Base-by-base conservation (phyloP, 352 stramenopile genomes). In the Phytopythium kandeliae region DNA sequence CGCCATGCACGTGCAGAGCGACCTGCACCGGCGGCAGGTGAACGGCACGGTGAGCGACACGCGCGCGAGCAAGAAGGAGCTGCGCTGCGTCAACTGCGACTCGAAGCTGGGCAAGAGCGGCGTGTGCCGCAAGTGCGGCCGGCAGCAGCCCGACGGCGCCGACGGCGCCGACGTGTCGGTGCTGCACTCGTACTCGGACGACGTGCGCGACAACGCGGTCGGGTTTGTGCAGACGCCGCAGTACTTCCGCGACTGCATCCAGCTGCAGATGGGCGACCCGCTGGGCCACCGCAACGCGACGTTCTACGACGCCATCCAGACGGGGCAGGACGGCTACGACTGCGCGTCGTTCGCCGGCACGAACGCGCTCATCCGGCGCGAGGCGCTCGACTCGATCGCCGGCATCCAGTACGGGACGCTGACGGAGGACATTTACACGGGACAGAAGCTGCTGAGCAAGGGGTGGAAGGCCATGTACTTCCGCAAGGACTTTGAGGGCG, bases 221-320 rank as follows among this genome's bases (percentile, higher is more conserved):
- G 81, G 65, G 33, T 92, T 88, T 54, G 81, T 92, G 25, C 78
- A 92, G 47, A 92, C 81, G 3, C 82, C 78, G 4, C 79, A 93
- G 58, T 91, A 93, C 65, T 93, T 93, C 57, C 78, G 77, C 28
- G 82, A 93, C 60, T 91, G 78, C 62, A 64, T 88, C 19, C 82
- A 93, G 60, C 65, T 93, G 19, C 82, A 89, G 58, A 84, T 93
- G 26, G 82, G 79, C 37, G 82, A 93, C 47, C 82, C 82, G 31
- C 67, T 89, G 38, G 82, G 82, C 17, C 82, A 93, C 57, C 82
- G 82, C 59, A 91, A 91, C 44, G 42, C 74, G 6, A 90, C 82
- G 12, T 93, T 93, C 63, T 91, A 90, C 65, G 82, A 93, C 68
- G 76, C 82, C 21, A 87, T 89, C 46, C 82, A 90, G 63, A 93